A percentile compares a stretch with the other conserved stretches of the same genome.
Conservation (phyloP, 1,284 basidiomycete genomes). For the Ustilago cynodontis region DNA sequence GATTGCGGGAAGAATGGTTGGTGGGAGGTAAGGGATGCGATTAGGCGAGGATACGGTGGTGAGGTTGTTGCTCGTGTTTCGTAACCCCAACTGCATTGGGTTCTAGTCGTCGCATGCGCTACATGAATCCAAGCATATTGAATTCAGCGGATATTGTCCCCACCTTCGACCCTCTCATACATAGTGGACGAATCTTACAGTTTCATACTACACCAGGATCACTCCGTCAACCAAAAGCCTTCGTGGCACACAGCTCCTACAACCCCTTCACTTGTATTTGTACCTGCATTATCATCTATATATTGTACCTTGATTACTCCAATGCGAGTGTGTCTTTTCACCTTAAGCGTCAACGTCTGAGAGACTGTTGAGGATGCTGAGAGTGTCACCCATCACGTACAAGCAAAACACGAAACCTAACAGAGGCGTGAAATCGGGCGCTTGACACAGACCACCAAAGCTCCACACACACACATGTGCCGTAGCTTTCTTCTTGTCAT, state of each 20-base stretch:
- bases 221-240: background rate
- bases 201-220: background rate
- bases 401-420: background rate
- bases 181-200: background rate
- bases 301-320: background rate
- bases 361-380: background rate
- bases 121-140: background rate
- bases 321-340: background rate
- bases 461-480: conserved; percentile 1
- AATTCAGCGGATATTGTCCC: too few relatives aligned
- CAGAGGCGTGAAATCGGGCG: background rate
- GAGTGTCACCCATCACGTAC: conserved; percentile 5
- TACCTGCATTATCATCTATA: conserved; percentile 30
- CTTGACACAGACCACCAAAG: conserved; percentile 21
- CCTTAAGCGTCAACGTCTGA: background rate
- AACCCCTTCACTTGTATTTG: conserved; percentile 26
- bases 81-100: background rate
- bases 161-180: background rate
- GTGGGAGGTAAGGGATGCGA: conserved; percentile 71
- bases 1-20: conserved; percentile 74
- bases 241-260: background rate
- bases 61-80: conserved; percentile 71
- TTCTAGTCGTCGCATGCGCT: too few relatives aligned
- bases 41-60: conserved; percentile 68
- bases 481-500: conserved; percentile 4